Base-by-base conservation (phyloP, 257 asterid species). In the Ilex aquifolium region DNA sequence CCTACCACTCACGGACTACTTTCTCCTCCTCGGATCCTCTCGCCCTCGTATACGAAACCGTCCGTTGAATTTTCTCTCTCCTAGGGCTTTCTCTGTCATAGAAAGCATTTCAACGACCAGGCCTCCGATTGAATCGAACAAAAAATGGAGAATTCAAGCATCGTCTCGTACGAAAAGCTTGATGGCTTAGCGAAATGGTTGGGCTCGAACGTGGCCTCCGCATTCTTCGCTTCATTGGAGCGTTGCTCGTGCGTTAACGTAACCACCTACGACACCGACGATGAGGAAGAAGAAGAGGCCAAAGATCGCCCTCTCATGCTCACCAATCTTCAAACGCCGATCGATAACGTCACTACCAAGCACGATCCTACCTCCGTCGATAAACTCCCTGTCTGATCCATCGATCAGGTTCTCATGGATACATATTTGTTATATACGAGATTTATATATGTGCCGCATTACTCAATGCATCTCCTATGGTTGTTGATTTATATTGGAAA, bases 181-280 rank as follows among this genome's bases (percentile, higher is more conserved):
- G 97, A 88, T 71, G 93, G 95, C 66, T 72, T 91, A 21, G 98
- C 95, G 10, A 76, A 91, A 76, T 91, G 98, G 96, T 69, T 91
- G 62, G 95, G 96, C 0, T 78, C 77, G 60, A 81, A 85, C 83
- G 96, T 91, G 6, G 96, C 94, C 53, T 65, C 91, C 29, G 98
- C 96, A 30, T 91, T 91, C 81, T 91, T 91, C 78, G 88, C 95
- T 42, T 91, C 98, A n/a, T 82, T 91, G 30, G 98, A 91, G 67
- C 87, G 98, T n/a, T 91, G 95, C 68, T 84, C 98, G 59, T 91
- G 96, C 79, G 94, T 91, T 60, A 88, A 83, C 63, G 85, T 91
- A 69, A 75, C 83, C 60, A 88, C 98, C 67, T 81, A 64, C 77
- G 57, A 91, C 57, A 72, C 89, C 65, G 98, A 91, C 44, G 95